phyloP scores from a whole-genome alignment of 2,329 filamentous ascomycete genomes.

The Verticillium dahliae region DNA sequence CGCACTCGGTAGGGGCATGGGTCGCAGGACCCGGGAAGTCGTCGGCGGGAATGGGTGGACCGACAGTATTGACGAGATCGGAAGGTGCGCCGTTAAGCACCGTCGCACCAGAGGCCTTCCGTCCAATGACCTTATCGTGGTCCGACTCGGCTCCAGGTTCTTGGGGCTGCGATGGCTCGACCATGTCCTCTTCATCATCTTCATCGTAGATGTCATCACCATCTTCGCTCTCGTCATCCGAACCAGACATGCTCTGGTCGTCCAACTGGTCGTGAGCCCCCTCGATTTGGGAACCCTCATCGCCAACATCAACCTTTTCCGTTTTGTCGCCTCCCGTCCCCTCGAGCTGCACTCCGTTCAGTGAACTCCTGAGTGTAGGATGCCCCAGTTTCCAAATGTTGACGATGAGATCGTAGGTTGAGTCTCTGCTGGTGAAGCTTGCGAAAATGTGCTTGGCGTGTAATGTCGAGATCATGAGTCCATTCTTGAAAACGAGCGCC shows the following conservation, averaged over 20 bases:
- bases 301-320: conserved; percentile 62
- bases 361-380: conserved; percentile 80
- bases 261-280: conserved; percentile 23
- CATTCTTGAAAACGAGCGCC: conserved; percentile 92
- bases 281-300: conserved; percentile 5
- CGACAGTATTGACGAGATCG: conserved; percentile 45
- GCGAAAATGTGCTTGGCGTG: conserved; percentile 95
- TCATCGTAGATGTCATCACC: conserved; percentile 74
- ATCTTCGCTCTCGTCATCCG: conserved; percentile 60
- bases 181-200: conserved; percentile 63
- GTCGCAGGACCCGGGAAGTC: conserved; percentile 82
- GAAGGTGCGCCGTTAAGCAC: conserved; percentile 34
- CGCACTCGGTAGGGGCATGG: conserved; percentile 81
- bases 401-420: conserved; percentile 93
- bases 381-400: conserved; percentile 98
- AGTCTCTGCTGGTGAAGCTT: conserved; percentile 88
- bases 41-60: conserved; percentile 31
- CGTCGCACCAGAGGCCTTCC: conserved; percentile 63
- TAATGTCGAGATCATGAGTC: conserved; percentile 90
- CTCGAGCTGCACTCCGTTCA: conserved; percentile 81
- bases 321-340: conserved; percentile 85
- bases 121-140: conserved; percentile 55
- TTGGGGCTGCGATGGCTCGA: conserved; percentile 25
- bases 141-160: conserved; percentile 43
- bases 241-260: conserved; percentile 47